A percentile compares a stretch with the other conserved stretches of the same genome.
Conservation (phyloP, 2,329 filamentous ascomycete genomes). For the Beauveria varroae region DNA sequence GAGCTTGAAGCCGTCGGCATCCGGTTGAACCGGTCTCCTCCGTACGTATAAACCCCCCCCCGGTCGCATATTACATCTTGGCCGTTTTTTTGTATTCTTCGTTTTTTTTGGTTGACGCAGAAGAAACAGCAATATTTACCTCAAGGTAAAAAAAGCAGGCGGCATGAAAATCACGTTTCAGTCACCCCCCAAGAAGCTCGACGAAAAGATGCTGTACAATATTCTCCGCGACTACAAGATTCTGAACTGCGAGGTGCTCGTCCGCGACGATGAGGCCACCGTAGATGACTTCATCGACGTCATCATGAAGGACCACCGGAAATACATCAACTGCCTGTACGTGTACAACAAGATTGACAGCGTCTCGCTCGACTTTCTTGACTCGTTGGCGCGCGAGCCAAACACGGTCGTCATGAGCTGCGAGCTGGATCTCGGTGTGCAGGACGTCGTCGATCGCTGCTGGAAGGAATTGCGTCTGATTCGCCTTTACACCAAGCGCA, state of each 20-base stretch:
- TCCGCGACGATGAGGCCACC: conserved; percentile 90
- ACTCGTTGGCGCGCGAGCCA: conserved; percentile 84
- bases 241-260: conserved; percentile 90
- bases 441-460: conserved; percentile 88
- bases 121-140: conserved; percentile 74
- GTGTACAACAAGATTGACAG: conserved; percentile 99
- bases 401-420: conserved; percentile 97
- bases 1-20: conserved; percentile 95
- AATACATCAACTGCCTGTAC: conserved; percentile 92
- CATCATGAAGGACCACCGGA: conserved; percentile 98
- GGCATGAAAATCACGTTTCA: conserved; percentile 99
- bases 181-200: conserved; percentile 76
- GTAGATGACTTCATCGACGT: conserved; percentile 99
- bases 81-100: not conserved
- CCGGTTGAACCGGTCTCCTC: conserved; percentile 81
- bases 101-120: conserved; percentile 11
- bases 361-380: conserved; percentile 86
- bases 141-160: conserved; percentile 91
- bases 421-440: conserved; percentile 86
- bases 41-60: conserved; percentile 44
- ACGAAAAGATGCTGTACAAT: conserved; percentile 98
- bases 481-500: conserved; percentile 92
- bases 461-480: conserved; percentile 91
- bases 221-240: conserved; percentile 98
- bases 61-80: not conserved